Percentiles rank a stretch among this genome's conserved stretches.
phyloP scores from a whole-genome alignment of 192 early-diverging fungal species.

The Gaertneriomyces semiglobifer region DNA sequence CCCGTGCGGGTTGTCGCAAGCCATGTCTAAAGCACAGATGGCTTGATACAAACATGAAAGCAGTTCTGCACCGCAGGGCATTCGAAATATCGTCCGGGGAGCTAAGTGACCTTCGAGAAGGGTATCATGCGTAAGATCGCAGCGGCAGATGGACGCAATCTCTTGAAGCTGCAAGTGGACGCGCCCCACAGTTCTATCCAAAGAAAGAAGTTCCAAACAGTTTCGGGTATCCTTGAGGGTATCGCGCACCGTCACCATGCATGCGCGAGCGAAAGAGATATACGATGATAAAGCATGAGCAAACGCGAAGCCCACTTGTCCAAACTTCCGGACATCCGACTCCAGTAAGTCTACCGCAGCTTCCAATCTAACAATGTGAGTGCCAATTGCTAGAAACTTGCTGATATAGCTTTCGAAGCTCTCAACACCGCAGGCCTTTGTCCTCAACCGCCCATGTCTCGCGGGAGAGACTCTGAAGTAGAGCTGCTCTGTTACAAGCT shows the following conservation, averaged over 20 bases:
- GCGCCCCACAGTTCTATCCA: neutral
- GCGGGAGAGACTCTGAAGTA: neutral
- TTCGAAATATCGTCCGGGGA: neutral
- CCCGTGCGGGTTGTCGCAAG: neutral
- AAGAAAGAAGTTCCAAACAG: neutral
- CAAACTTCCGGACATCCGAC: constrained; percentile 4
- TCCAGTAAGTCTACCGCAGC: constrained; percentile 4
- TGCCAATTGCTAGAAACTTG: constrained; percentile 16
- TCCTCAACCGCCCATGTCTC: neutral
- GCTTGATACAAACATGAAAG: constrained; percentile 23
- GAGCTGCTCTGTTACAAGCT: neutral
- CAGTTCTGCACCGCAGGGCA: constrained; percentile 17
- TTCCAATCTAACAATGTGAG: constrained; percentile 10
- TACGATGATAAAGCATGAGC: constrained; percentile 24
- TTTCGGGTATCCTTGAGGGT: neutral
- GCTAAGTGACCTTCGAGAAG: neutral
- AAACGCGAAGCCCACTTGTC: constrained; percentile 24
- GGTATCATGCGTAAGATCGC: neutral
- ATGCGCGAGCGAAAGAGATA: constrained; percentile 6
- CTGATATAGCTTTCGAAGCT: constrained; percentile 20
- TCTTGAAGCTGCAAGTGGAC: neutral
- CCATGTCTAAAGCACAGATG: constrained; percentile 5
- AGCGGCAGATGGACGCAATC: neutral
- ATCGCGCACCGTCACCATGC: neutral
- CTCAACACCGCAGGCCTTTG: neutral